These are phyloP conservation scores for Trichoderma guizhouense DNA, from an alignment of 2,329 filamentous ascomycete genomes.

Conservation along the genomic window DNA sequence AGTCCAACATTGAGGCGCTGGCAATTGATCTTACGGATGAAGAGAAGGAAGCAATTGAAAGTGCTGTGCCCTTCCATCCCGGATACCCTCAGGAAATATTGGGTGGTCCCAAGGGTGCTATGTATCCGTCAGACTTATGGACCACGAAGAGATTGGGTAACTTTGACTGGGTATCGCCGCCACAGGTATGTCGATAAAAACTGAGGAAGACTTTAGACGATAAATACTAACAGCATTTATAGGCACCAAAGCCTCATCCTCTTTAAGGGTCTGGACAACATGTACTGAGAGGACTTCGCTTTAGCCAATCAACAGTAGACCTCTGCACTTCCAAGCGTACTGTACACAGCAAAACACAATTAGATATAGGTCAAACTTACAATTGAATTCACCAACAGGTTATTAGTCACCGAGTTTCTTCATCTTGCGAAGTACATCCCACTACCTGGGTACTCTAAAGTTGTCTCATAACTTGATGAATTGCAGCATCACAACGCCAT, in stretches of 20 bases:
- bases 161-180: slow-evolving; percentile 13
- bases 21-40: slow-evolving; percentile 48
- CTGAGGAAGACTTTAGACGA: background rate
- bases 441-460: background rate
- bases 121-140: background rate
- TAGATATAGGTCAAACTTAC: background rate
- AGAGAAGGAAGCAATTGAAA: slow-evolving; percentile 56
- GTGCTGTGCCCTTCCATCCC: slow-evolving; percentile 48
- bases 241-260: slow-evolving; percentile 9
- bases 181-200: background rate
- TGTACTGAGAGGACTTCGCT: background rate
- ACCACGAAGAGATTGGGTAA: slow-evolving; percentile 8
- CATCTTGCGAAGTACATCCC: background rate
- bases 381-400: background rate
- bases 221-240: background rate
- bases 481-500: background rate
- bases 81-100: slow-evolving; percentile 38
- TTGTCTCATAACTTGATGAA: background rate
- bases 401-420: background rate
- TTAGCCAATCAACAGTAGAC: background rate
- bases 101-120: background rate
- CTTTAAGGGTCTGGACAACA: background rate
- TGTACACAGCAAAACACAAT: background rate
- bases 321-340: background rate
- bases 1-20: slow-evolving; percentile 57